Percentiles rank a stretch among this genome's conserved stretches.
phyloP scores from a whole-genome alignment of 2,329 filamentous ascomycete genomes.

The Cladosporium sphaerospermum region DNA sequence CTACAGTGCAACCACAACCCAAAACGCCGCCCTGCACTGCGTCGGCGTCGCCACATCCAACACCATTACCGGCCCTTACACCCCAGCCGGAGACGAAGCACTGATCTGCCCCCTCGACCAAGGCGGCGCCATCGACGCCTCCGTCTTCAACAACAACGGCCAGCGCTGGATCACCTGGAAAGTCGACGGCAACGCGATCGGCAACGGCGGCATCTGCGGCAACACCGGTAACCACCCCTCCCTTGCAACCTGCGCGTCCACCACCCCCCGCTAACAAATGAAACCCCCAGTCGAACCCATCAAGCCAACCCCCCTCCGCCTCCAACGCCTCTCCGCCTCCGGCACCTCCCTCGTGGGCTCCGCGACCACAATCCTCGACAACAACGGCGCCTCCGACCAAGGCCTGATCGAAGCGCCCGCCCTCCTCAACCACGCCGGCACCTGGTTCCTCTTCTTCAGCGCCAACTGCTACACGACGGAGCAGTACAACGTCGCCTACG shows the following conservation, averaged over 20 bases:
- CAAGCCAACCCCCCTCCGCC: constrained; percentile 26
- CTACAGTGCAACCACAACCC: constrained; percentile 24
- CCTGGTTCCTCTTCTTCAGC: constrained; percentile 27
- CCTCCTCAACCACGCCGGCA: constrained; percentile 22
- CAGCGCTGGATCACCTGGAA: constrained; percentile 28
- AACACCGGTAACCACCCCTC: constrained; percentile 16
- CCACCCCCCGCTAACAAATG: not conserved
- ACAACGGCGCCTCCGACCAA: constrained; percentile 24
- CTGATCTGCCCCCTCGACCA: constrained; percentile 23
- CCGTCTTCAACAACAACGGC: constrained; percentile 24
- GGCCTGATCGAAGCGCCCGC: constrained; percentile 30
- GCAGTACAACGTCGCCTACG: constrained; percentile 26
- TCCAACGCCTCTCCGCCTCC: constrained; percentile 27
- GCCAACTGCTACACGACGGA: constrained; percentile 20
- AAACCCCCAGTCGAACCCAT: constrained; percentile 21
- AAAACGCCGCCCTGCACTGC: constrained; percentile 24
- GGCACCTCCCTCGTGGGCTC: constrained; percentile 26
- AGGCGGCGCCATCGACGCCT: constrained; percentile 28
- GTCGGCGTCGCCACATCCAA: constrained; percentile 24
- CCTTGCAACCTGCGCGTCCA: not conserved
- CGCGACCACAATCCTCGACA: constrained; percentile 25
- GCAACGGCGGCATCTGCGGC: constrained; percentile 23
- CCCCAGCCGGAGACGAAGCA: constrained; percentile 13
- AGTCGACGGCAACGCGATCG: constrained; percentile 26
- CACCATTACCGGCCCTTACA: constrained; percentile 24